Conservation (phyloP, 352 stramenopile genomes). For the Phytophthora syringae region DNA sequence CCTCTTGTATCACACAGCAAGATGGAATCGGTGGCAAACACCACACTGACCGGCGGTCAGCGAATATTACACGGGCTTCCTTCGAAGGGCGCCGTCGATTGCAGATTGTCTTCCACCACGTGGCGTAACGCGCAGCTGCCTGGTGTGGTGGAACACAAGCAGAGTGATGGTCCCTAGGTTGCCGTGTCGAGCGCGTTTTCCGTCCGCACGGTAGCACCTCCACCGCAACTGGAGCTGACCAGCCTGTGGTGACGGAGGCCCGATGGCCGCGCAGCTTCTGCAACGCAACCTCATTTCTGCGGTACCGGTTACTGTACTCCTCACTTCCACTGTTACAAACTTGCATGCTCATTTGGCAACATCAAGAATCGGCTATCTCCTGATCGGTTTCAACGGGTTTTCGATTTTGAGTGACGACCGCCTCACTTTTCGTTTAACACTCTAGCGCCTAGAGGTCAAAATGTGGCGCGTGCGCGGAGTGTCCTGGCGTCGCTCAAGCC, state of each 20-base stretch:
- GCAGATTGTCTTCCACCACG: slow-evolving; percentile 16
- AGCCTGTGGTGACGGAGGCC: neutral
- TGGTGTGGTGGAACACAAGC: slow-evolving; percentile 13
- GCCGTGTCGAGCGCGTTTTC: neutral
- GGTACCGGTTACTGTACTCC: neutral
- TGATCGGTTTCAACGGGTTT: slow-evolving; percentile 16
- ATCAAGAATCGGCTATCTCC: too few species aligned
- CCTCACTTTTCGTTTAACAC: slow-evolving; percentile 21
- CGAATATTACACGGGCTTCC: too few species aligned
- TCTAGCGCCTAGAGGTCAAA: too few species aligned
- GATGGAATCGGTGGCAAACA: too few species aligned
- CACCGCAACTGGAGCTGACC: too few species aligned
- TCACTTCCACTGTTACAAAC: too few species aligned
- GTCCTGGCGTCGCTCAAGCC: slow-evolving; percentile 25
- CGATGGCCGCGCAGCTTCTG: too few species aligned
- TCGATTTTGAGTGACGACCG: neutral
- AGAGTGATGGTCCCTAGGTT: slow-evolving; percentile 28
- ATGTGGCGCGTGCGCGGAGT: slow-evolving; percentile 37
- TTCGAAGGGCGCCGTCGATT: slow-evolving; percentile 3
- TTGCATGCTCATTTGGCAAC: too few species aligned
- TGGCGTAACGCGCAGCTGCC: slow-evolving; percentile 13
- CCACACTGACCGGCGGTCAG: too few species aligned
- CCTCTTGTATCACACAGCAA: neutral
- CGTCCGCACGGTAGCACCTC: too few species aligned
- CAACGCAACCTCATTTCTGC: neutral